A percentile compares a stretch with the other conserved stretches of the same genome.
Evolutionary conservation across 1,139 yeast species (phyloP).

Genomic region (Pneumocystis murina): DNA sequence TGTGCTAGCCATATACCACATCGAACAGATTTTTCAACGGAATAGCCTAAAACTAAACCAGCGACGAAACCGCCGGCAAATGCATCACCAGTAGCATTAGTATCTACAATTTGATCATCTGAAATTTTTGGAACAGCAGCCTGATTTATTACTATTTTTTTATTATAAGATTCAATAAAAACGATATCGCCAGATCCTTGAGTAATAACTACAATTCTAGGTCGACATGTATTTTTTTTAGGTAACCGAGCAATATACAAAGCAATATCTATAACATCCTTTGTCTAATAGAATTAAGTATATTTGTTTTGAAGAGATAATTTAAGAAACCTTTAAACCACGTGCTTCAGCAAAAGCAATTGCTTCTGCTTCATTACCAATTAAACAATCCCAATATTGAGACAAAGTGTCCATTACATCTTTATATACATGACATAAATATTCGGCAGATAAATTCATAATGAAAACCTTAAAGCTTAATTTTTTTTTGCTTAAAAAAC

Average conservation of each 20-base stretch:
- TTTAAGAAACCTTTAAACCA: slow-evolving; percentile 21
- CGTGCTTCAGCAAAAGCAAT: slow-evolving; percentile 85
- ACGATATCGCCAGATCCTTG: slow-evolving; percentile 74
- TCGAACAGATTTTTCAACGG: slow-evolving; percentile 46
- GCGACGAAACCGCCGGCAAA: slow-evolving; percentile 96
- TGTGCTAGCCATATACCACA: slow-evolving; percentile 97
- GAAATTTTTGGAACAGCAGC: slow-evolving; percentile 62
- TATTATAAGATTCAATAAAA: slow-evolving; percentile 34
- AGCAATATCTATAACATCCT: slow-evolving; percentile 64
- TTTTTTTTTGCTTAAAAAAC: background rate
- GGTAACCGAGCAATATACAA: slow-evolving; percentile 66
- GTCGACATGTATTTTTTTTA: slow-evolving; percentile 52
- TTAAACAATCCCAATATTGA: slow-evolving; percentile 80
- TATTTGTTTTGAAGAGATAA: background rate
- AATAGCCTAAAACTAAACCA: slow-evolving; percentile 63
- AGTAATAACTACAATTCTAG: slow-evolving; percentile 71
- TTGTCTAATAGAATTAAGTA: slow-evolving; percentile 30
- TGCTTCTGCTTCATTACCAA: slow-evolving; percentile 96
- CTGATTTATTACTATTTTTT: slow-evolving; percentile 31
- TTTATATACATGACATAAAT: slow-evolving; percentile 89
- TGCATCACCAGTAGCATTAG: slow-evolving; percentile 99
- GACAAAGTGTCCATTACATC: slow-evolving; percentile 67
- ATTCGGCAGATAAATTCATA: slow-evolving; percentile 89
- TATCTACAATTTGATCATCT: slow-evolving; percentile 56
- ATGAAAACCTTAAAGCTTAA: slow-evolving; percentile 37